Conservation (phyloP, 1,284 basidiomycete species). For the Lentinula novae-zelandiae region DNA sequence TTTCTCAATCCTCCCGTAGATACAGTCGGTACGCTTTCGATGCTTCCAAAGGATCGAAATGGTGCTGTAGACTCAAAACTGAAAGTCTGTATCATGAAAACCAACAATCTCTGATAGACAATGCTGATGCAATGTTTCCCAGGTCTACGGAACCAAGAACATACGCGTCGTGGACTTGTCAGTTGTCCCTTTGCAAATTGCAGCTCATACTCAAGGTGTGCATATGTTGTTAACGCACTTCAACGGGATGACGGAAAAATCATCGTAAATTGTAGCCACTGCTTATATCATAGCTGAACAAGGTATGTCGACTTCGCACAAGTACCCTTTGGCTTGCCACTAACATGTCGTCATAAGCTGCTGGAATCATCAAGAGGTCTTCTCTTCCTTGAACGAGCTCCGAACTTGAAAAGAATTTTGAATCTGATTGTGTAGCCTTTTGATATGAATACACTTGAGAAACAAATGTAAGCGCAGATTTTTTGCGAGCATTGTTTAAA, state of each 20-base stretch:
- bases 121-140: constrained; percentile 18
- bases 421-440: too few species aligned
- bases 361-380: not conserved
- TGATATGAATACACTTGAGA: too few species aligned
- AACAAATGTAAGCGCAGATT: too few species aligned
- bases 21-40: constrained; percentile 43
- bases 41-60: constrained; percentile 55
- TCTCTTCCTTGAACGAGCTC: not conserved
- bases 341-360: not conserved
- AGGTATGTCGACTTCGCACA: not conserved
- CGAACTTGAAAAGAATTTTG: too few species aligned
- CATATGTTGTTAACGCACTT: not conserved
- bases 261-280: constrained; percentile 11
- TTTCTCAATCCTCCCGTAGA: constrained; percentile 22
- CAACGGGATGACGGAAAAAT: not conserved
- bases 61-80: constrained; percentile 41
- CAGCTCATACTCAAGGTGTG: constrained; percentile 30
- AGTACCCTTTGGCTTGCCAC: not conserved
- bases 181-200: constrained; percentile 33
- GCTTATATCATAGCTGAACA: constrained; percentile 17
- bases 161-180: constrained; percentile 40
- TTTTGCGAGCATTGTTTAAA: too few species aligned
- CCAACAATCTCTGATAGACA: not conserved
- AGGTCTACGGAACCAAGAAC: constrained; percentile 43
- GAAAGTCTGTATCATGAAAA: constrained; percentile 28